These are phyloP conservation scores for Ophiosphaerella korrae DNA, from an alignment of 2,329 filamentous ascomycete genomes.

Conservation along the genomic window DNA sequence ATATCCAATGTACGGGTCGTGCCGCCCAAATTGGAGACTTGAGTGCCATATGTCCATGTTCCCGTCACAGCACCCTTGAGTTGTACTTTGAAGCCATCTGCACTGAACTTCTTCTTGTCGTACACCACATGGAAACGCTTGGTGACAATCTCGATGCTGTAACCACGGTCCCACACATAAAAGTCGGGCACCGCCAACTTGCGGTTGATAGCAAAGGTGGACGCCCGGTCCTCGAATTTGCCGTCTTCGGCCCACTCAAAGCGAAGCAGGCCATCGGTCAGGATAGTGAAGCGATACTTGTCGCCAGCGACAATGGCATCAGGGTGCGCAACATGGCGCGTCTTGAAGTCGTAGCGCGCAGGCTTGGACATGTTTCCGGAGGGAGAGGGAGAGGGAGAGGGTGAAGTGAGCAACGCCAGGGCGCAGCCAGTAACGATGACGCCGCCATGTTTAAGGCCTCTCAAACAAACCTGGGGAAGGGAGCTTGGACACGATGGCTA, in stretches of 20 bases:
- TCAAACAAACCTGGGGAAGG: slow-evolving; percentile 30
- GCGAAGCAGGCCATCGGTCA: slow-evolving; percentile 62
- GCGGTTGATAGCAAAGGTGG: slow-evolving; percentile 65
- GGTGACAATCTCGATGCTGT: slow-evolving; percentile 62
- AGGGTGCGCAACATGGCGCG: slow-evolving; percentile 51
- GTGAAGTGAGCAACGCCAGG: slow-evolving; percentile 4
- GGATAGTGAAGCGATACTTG: slow-evolving; percentile 64
- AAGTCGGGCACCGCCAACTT: slow-evolving; percentile 56
- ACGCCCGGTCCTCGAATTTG: slow-evolving; percentile 66
- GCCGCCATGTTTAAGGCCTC: slow-evolving; percentile 21
- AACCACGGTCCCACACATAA: slow-evolving; percentile 53
- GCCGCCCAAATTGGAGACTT: slow-evolving; percentile 50
- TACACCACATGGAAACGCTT: slow-evolving; percentile 62
- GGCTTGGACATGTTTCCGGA: slow-evolving; percentile 34
- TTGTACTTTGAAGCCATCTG: slow-evolving; percentile 55
- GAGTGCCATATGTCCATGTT: slow-evolving; percentile 59
- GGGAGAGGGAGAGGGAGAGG: slow-evolving; percentile 11
- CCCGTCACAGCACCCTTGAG: slow-evolving; percentile 52
- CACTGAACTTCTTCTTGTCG: slow-evolving; percentile 61
- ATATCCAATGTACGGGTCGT: slow-evolving; percentile 62
- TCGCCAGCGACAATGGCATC: slow-evolving; percentile 54
- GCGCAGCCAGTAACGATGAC: slow-evolving; percentile 25
- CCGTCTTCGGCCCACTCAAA: slow-evolving; percentile 67
- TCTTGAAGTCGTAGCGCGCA: slow-evolving; percentile 52
- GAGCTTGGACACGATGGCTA: slow-evolving; percentile 24